These are phyloP conservation scores for Cyclotella choctawhatcheeana DNA, from an alignment of 108 stramenopile genomes.

Conservation along the genomic window DNA sequence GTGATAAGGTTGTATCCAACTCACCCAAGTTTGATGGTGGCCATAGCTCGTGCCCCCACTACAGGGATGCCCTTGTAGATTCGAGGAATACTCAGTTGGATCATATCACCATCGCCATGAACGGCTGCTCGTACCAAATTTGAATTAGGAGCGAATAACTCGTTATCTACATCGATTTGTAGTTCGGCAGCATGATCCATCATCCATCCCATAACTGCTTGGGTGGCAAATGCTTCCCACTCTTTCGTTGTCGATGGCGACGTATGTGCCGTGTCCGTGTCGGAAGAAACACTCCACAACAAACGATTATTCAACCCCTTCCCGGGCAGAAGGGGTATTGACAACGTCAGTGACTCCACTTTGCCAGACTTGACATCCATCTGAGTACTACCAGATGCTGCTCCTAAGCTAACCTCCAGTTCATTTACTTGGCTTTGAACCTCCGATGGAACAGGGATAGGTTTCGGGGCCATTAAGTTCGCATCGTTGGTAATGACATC, in stretches of 20 bases:
- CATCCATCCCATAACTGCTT: slow-evolving; percentile 3
- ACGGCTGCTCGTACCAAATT: slow-evolving; percentile 7
- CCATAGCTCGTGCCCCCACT: slow-evolving; percentile 4
- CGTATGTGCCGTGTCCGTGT: background rate
- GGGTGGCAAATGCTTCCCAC: background rate
- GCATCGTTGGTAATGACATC: no score
- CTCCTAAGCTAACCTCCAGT: no score
- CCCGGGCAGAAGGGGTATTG: slow-evolving; percentile 11
- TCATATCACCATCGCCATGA: slow-evolving; percentile 24
- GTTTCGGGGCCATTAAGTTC: no score
- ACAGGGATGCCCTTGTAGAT: slow-evolving; percentile 12
- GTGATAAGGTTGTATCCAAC: no score
- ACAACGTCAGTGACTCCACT: background rate
- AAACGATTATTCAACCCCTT: slow-evolving; percentile 13
- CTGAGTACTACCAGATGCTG: slow-evolving; percentile 1
- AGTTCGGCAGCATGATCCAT: background rate
- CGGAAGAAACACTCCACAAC: slow-evolving; percentile 21
- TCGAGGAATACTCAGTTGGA: background rate
- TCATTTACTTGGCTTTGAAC: no score
- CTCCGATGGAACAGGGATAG: no score
- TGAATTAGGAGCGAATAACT: slow-evolving; percentile 4
- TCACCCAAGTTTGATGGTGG: slow-evolving; percentile 15
- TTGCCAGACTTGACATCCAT: background rate
- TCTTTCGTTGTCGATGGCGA: background rate
- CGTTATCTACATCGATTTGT: background rate